phyloP scores from a whole-genome alignment of 2,329 filamentous ascomycete genomes.

The Claviceps sp. region DNA sequence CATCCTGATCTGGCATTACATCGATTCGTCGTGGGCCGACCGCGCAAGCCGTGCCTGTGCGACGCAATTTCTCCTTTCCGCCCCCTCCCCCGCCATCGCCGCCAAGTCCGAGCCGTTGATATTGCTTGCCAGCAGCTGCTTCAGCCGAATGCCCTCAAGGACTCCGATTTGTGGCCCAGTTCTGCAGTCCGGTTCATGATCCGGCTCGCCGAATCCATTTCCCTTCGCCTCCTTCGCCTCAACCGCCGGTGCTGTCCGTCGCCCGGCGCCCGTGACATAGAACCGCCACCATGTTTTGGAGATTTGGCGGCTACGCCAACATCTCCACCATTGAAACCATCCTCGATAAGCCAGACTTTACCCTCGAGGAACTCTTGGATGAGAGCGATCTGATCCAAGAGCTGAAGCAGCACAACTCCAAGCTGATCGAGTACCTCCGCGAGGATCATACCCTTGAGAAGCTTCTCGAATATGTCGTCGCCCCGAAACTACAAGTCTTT shows the following conservation, averaged over 20 bases:
- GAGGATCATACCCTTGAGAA: slow-evolving; percentile 74
- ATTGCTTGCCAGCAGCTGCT: slow-evolving; percentile 1
- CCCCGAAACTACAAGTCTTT: slow-evolving; percentile 52
- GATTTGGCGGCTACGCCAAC: slow-evolving; percentile 97
- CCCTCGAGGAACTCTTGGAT: slow-evolving; percentile 88
- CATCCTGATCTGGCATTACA: neutral
- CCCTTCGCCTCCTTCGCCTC: slow-evolving; percentile 8
- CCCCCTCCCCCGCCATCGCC: neutral
- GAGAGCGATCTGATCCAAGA: slow-evolving; percentile 95
- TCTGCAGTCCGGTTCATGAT: slow-evolving; percentile 8
- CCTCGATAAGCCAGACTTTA: slow-evolving; percentile 92
- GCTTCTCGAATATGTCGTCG: slow-evolving; percentile 83
- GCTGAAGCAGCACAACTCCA: slow-evolving; percentile 94
- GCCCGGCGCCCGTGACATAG: slow-evolving; percentile 20
- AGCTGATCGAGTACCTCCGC: slow-evolving; percentile 89
- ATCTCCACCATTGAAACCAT: slow-evolving; percentile 93
- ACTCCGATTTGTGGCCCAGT: slow-evolving; percentile 1
- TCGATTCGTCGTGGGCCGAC: slow-evolving; percentile 1
- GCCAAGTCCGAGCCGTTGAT: neutral
- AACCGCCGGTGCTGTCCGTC: slow-evolving; percentile 17
- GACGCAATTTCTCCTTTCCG: slow-evolving; percentile 4
- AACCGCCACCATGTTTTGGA: slow-evolving; percentile 85
- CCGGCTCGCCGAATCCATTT: slow-evolving; percentile 6
- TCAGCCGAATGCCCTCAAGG: slow-evolving; percentile 5
- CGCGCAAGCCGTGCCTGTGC: slow-evolving; percentile 2